Base-by-base conservation (phyloP, 441 rosid genomes). In the Aquilaria agallochum region DNA sequence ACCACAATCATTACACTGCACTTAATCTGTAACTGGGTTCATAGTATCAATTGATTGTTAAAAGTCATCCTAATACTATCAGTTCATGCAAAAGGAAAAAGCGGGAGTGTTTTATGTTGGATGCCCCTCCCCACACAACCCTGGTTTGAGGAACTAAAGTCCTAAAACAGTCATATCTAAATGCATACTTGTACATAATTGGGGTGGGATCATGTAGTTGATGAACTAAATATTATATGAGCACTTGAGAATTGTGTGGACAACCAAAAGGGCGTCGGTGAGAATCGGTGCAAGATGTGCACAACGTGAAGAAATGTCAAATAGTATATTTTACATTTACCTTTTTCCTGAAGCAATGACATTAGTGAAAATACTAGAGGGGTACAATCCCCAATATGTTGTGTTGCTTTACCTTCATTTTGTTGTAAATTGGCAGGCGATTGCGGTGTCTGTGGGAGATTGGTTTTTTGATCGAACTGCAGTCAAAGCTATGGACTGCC, bases 401-500 rank as follows among this genome's bases (percentile, higher is more conserved):
- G 7, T 3, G 42, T 31, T 46, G 14, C 64, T 9, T 65, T 60
- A 20, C 67, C n/a, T 47, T 40, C 30, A 34, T 64, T 63, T 9
- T 36, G 6, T 40, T 54, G 14, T 61, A 49, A 63, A 53, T 47
- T 45, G 48, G 64, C 81, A 87, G 90, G 70, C 76, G 48, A 63
- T 87, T n/a, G 90, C 84, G 15, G 67, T 66, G 44, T 65, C 88
- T 69, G 90, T 87, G 11, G 90, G 93, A 50, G 84, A 87, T 58
- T 84, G 93, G 84, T 83, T 67, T 62, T 79, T 78, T 47, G 84
- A 81, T 51, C 73, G 87, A 70, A 53, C 50, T 9, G 46, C 56
- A 51, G 63, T 73, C 56, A 83, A 78, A 69, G 65, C 69, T 60
- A 65, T 82, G 6, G 90, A 82, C 58, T 85, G 90, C 53, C 71